These are phyloP conservation scores for Saksenaea vasiformis DNA, from an alignment of 371 early-diverging fungal species.

Conservation along the genomic window DNA sequence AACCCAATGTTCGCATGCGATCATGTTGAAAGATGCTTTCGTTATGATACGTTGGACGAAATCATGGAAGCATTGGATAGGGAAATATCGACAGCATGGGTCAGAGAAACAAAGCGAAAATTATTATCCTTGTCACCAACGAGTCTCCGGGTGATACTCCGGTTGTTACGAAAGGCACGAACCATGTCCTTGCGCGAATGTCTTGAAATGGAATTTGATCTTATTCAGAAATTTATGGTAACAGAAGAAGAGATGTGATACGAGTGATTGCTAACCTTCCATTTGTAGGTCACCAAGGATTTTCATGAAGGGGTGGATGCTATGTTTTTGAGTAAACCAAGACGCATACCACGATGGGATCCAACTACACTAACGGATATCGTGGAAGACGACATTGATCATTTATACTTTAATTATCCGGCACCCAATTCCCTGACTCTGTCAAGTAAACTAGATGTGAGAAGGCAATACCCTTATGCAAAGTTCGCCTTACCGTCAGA, in stretches of 20 bases:
- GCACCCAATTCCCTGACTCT: conserved; percentile 36
- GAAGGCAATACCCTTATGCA: conserved; percentile 68
- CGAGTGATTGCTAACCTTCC: not conserved
- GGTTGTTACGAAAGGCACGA: conserved; percentile 72
- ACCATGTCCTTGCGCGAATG: conserved; percentile 73
- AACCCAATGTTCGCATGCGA: no score
- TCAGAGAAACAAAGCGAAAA: conserved; percentile 67
- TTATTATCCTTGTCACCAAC: conserved; percentile 80
- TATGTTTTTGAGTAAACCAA: conserved; percentile 18
- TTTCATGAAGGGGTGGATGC: conserved; percentile 48
- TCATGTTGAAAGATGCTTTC: conserved; percentile 76
- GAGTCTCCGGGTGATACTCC: conserved; percentile 83
- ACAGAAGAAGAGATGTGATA: not conserved
- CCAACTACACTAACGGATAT: conserved; percentile 3
- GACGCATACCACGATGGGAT: conserved; percentile 15
- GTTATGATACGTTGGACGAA: conserved; percentile 73
- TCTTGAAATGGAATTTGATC: conserved; percentile 82
- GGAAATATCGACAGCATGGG: conserved; percentile 66
- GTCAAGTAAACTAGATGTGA: conserved; percentile 33
- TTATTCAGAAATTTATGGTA: conserved; percentile 55
- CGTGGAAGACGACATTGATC: conserved; percentile 55
- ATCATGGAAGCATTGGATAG: conserved; percentile 75
- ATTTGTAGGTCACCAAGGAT: conserved; percentile 23
- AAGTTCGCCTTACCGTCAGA: conserved; percentile 80
- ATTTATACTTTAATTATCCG: conserved; percentile 56